Evolutionary conservation across 371 early-diverging fungal species (phyloP).

Genomic region (Homolaphlyctis polyrhiza): DNA sequence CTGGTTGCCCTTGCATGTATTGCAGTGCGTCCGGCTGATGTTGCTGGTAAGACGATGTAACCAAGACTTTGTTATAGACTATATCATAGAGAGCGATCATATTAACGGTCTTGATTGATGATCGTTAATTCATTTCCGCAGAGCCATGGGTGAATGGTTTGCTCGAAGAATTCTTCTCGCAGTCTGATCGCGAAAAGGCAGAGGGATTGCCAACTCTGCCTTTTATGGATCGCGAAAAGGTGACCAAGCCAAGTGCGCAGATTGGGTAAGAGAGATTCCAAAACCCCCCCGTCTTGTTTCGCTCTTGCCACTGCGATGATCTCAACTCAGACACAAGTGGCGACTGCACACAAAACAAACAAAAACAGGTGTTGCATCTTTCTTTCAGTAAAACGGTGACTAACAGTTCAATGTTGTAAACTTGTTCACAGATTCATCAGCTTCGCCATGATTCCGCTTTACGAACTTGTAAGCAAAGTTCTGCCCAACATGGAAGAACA

Average conservation of each 20-base stretch:
- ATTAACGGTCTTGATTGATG: no score
- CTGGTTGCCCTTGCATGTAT: not conserved
- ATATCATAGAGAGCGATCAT: no score
- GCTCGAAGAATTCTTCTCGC: slow-evolving; percentile 43
- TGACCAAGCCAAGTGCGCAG: slow-evolving; percentile 43
- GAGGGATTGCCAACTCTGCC: slow-evolving; percentile 42
- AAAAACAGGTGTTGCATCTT: not conserved
- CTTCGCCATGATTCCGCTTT: slow-evolving; percentile 47
- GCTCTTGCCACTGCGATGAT: no score
- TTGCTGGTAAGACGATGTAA: slow-evolving; percentile 15
- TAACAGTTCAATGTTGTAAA: not conserved
- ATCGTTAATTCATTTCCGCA: slow-evolving; percentile 7
- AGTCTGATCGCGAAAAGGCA: slow-evolving; percentile 41
- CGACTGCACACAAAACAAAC: not conserved
- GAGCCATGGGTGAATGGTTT: slow-evolving; percentile 47
- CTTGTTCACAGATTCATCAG: slow-evolving; percentile 31
- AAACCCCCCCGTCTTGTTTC: no score
- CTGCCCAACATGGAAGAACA: slow-evolving; percentile 31
- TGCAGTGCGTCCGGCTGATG: slow-evolving; percentile 26
- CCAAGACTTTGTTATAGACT: no score
- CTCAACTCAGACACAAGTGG: no score
- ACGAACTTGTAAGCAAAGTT: slow-evolving; percentile 33
- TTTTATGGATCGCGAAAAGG: slow-evolving; percentile 48
- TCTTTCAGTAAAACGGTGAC: no score
- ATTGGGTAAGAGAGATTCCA: slow-evolving; percentile 36